A percentile compares a stretch with the other conserved stretches of the same genome.
Conservation (phyloP, 176 grass and related monocot genomes). For the Lolium multiflorum region DNA sequence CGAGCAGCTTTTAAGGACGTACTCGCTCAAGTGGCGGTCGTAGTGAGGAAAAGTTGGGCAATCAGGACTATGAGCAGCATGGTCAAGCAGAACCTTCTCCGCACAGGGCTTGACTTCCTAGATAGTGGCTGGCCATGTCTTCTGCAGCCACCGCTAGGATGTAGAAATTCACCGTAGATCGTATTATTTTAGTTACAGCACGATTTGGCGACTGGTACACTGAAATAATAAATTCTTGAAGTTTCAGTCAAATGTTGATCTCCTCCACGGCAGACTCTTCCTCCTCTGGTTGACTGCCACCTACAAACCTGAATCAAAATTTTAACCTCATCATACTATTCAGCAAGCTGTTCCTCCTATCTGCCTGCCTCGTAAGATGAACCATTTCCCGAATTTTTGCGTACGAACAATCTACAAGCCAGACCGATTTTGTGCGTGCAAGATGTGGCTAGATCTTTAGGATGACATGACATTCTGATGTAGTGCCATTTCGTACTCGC, state of each 20-base stretch:
- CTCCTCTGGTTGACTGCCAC: background rate
- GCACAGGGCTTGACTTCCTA: background rate
- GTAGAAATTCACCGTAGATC: no score
- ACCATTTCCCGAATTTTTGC: no score
- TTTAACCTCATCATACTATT: no score
- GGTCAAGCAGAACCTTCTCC: conserved; percentile 15
- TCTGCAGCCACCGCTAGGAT: no score
- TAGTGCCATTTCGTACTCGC: no score
- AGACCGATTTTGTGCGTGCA: background rate
- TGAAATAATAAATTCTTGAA: background rate
- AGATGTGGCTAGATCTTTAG: background rate
- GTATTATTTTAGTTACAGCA: no score
- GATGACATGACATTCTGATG: no score
- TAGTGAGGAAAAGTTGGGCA: background rate
- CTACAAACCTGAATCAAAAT: background rate
- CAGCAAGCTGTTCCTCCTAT: no score
- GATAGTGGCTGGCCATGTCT: no score
- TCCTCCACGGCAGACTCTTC: background rate
- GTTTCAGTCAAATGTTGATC: background rate
- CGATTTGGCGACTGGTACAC: background rate
- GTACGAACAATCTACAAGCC: no score
- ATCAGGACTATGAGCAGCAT: background rate
- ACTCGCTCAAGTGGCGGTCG: background rate
- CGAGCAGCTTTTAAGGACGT: background rate
- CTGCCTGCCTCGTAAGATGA: no score